Percentiles rank a stretch among this genome's conserved stretches.
These are phyloP conservation scores for Scleromitrula shiraiana DNA, from an alignment of 2,329 filamentous ascomycete genomes.

Conservation along the genomic window DNA sequence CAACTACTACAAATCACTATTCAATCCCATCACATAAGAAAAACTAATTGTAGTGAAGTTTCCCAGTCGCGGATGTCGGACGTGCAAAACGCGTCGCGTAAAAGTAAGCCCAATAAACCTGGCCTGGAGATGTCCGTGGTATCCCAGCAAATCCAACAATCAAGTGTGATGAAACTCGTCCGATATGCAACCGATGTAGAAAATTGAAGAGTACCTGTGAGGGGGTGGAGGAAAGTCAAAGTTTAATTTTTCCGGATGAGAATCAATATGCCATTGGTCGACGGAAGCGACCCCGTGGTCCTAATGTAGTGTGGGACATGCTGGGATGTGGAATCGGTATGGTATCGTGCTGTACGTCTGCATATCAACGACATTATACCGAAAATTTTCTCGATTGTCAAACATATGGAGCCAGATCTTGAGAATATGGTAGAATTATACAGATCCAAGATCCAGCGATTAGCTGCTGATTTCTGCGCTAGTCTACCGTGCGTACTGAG, in stretches of 20 bases:
- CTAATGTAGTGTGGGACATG: constrained; percentile 12
- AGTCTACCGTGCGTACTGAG: constrained; percentile 11
- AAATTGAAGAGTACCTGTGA: constrained; percentile 11
- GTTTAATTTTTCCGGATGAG: constrained; percentile 11
- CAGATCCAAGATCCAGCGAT: neutral
- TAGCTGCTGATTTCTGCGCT: constrained; percentile 12
- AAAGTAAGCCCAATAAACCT: constrained; percentile 4
- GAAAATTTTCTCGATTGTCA: neutral
- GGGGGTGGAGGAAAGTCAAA: neutral
- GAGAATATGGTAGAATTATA: neutral
- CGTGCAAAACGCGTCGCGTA: constrained; percentile 11
- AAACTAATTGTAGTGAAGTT: constrained; percentile 10
- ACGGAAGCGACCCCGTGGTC: constrained; percentile 14
- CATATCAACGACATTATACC: constrained; percentile 9
- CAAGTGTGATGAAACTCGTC: constrained; percentile 11
- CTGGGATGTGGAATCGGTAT: constrained; percentile 14
- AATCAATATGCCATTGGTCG: constrained; percentile 11
- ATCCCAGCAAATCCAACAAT: no score
- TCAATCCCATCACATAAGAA: neutral
- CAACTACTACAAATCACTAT: neutral
- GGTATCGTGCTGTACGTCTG: constrained; percentile 11
- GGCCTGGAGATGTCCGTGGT: neutral
- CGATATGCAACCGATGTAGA: constrained; percentile 10
- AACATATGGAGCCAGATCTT: neutral
- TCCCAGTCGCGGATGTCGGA: constrained; percentile 10